phyloP scores from a whole-genome alignment of 768 basidiomycete species.

The Boletus bicolor region DNA sequence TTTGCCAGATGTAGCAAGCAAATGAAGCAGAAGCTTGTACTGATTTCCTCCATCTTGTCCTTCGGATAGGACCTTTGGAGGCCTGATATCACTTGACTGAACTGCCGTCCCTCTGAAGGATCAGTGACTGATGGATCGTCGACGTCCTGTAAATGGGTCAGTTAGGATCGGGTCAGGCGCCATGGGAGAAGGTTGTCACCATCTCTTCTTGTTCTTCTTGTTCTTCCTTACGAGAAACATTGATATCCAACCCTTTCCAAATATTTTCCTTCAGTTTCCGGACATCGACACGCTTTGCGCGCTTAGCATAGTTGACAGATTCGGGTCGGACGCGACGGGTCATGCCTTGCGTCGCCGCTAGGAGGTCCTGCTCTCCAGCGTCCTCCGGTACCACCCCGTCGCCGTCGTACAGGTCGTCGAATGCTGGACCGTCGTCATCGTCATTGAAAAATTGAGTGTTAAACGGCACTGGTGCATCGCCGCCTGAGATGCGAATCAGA shows the following conservation, averaged over 20 bases:
- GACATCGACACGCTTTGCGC: constrained; percentile 95
- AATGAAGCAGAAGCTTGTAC: constrained; percentile 99
- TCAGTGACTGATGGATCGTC: constrained; percentile 54
- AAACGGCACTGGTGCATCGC: constrained; percentile 68
- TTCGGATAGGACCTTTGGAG: constrained; percentile 80
- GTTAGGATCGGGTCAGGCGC: not conserved
- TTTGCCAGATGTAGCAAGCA: constrained; percentile 95
- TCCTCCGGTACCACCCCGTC: constrained; percentile 49
- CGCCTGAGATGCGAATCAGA: constrained; percentile 27
- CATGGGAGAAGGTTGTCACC: constrained; percentile 38
- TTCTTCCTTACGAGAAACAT: constrained; percentile 39
- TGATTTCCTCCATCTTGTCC: constrained; percentile 97
- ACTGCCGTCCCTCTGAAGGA: constrained; percentile 63
- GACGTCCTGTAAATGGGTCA: constrained; percentile 43
- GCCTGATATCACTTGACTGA: constrained; percentile 78
- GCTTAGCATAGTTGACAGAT: constrained; percentile 89
- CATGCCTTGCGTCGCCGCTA: constrained; percentile 75
- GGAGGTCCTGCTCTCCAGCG: constrained; percentile 80
- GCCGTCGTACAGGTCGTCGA: constrained; percentile 55
- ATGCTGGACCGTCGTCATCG: constrained; percentile 76
- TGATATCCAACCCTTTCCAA: constrained; percentile 88
- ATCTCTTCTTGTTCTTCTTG: constrained; percentile 46
- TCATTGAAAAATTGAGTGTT: constrained; percentile 98
- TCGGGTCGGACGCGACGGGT: constrained; percentile 82
- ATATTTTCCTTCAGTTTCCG: constrained; percentile 97